Conservation (phyloP, 2,329 filamentous ascomycete species). For the Paraphoma chrysanthemicola region DNA sequence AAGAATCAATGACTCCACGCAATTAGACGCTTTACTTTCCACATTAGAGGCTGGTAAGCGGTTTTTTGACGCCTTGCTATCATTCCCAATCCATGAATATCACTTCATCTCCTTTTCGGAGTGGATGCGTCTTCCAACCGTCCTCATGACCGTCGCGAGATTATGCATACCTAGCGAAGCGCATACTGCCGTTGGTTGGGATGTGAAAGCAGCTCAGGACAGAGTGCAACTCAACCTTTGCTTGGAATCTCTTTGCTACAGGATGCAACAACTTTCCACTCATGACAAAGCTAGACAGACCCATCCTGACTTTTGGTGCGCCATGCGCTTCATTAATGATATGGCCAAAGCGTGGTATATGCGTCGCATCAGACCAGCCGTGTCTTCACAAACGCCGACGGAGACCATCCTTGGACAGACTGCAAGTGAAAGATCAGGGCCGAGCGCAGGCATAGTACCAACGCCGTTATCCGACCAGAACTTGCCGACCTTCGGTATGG, state of each 20-base stretch:
- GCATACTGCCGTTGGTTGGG: conserved; percentile 35
- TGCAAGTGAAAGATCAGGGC: conserved; percentile 9
- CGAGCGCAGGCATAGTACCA: conserved; percentile 8
- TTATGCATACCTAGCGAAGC: conserved; percentile 37
- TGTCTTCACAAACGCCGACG: not conserved
- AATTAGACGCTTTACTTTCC: conserved; percentile 33
- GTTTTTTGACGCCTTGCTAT: conserved; percentile 73
- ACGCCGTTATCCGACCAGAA: conserved; percentile 3
- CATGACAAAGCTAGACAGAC: conserved; percentile 31
- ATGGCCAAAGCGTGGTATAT: conserved; percentile 39
- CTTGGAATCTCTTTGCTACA: conserved; percentile 42
- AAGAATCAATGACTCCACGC: conserved; percentile 9
- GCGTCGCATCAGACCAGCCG: conserved; percentile 23
- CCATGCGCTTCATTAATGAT: conserved; percentile 39
- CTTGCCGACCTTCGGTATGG: not conserved
- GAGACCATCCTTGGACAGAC: conserved; percentile 11
- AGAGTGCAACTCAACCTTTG: conserved; percentile 40
- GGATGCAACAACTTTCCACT: conserved; percentile 38
- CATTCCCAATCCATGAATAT: conserved; percentile 67
- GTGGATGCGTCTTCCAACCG: conserved; percentile 41
- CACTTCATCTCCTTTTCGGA: conserved; percentile 41
- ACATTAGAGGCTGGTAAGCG: conserved; percentile 68
- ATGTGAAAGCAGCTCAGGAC: conserved; percentile 40
- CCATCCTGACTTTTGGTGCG: conserved; percentile 40
- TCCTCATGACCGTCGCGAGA: conserved; percentile 36